Conservation (phyloP, 352 stramenopile species). For the Phytophthora foliorum region DNA sequence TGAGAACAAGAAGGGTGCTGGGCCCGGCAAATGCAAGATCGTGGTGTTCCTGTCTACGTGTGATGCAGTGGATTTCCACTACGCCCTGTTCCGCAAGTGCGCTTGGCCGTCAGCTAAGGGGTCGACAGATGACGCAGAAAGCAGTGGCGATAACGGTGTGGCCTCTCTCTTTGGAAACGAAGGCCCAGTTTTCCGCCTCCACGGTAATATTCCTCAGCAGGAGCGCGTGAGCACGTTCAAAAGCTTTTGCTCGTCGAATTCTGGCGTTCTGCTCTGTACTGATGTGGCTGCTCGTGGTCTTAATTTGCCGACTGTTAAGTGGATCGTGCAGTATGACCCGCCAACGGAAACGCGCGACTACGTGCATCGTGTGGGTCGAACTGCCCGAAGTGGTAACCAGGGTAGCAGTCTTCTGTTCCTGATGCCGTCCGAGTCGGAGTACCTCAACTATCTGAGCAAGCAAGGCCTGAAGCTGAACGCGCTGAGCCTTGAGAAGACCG, state of each 20-base stretch:
- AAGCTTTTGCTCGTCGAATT: constrained; percentile 92
- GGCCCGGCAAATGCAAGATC: constrained; percentile 72
- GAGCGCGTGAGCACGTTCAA: constrained; percentile 97
- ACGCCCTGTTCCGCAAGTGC: constrained; percentile 91
- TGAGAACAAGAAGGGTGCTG: constrained; percentile 32
- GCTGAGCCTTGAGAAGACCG: constrained; percentile 88
- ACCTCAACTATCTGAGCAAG: constrained; percentile 94
- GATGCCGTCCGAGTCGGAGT: constrained; percentile 96
- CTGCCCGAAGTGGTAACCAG: constrained; percentile 97
- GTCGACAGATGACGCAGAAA: constrained; percentile 85
- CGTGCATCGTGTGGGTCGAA: constrained; percentile 99
- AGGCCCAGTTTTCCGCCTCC: constrained; percentile 86
- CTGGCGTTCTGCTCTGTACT: constrained; percentile 97
- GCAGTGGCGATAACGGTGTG: constrained; percentile 58
- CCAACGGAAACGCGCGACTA: constrained; percentile 99
- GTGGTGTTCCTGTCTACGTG: constrained; percentile 98
- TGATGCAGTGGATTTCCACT: constrained; percentile 97
- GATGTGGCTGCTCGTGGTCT: constrained; percentile 98
- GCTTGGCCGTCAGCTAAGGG: constrained; percentile 79
- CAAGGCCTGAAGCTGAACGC: constrained; percentile 85
- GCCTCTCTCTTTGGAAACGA: constrained; percentile 72
- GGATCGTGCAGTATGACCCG: constrained; percentile 99
- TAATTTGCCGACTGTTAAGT: constrained; percentile 97
- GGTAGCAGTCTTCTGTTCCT: constrained; percentile 98
- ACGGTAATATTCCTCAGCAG: constrained; percentile 97